These are phyloP conservation scores for Penicillium sp. DNA, from an alignment of 2,329 filamentous ascomycete genomes.

Conservation along the genomic window DNA sequence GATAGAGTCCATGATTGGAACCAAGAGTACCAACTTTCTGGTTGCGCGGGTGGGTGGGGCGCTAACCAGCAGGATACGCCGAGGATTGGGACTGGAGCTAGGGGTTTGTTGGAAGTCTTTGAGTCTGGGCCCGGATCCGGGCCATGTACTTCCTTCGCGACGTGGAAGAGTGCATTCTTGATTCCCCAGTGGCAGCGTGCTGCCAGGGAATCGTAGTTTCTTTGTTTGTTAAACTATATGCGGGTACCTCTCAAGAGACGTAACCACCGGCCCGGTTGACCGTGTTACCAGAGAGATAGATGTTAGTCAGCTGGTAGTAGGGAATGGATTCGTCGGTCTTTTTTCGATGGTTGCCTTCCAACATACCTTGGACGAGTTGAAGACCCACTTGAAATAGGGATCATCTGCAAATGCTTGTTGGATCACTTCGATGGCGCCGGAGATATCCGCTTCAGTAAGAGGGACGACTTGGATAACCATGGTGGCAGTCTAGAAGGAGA, in stretches of 20 bases:
- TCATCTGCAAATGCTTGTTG: conserved; percentile 66
- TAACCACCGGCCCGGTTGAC: conserved; percentile 14
- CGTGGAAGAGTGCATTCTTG: conserved; percentile 68
- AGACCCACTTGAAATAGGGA: conserved; percentile 68
- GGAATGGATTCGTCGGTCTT: background rate
- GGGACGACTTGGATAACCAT: conserved; percentile 57
- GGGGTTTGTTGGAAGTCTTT: conserved; percentile 9
- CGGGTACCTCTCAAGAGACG: conserved; percentile 4
- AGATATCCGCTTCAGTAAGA: conserved; percentile 61
- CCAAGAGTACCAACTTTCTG: conserved; percentile 64
- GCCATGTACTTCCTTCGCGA: conserved; percentile 59
- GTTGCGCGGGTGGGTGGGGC: conserved; percentile 51
- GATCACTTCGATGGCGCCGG: conserved; percentile 62
- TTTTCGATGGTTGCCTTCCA: background rate
- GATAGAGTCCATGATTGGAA: conserved; percentile 63
- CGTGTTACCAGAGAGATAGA: conserved; percentile 18
- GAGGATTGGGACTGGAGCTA: conserved; percentile 51
- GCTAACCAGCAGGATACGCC: conserved; percentile 75
- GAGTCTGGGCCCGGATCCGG: background rate
- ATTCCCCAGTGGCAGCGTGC: conserved; percentile 72
- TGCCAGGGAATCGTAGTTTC: conserved; percentile 62
- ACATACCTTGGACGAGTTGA: conserved; percentile 56
- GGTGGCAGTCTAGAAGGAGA: background rate
- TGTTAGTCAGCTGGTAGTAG: conserved; percentile 17
- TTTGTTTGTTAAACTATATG: conserved; percentile 55